Evolutionary conservation across 2,329 filamentous ascomycete genomes (phyloP).

Genomic region (Aspergillus sp.): DNA sequence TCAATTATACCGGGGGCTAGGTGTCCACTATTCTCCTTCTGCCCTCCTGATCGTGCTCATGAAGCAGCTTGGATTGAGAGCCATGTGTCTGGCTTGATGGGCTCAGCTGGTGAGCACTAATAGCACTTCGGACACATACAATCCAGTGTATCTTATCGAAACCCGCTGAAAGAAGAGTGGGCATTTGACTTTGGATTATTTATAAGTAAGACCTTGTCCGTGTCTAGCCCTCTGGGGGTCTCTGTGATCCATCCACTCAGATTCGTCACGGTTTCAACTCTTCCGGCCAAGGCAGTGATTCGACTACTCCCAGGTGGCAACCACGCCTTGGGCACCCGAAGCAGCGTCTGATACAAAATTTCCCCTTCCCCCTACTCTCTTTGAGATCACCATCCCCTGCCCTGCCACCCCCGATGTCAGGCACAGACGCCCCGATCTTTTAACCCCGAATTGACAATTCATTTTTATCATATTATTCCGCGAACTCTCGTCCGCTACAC

Average conservation of each 20-base stretch:
- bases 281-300: not conserved
- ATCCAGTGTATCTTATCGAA: not conserved
- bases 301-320: constrained; percentile 3
- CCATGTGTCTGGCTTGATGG: too few relatives aligned
- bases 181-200: not conserved
- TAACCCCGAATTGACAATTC: not conserved
- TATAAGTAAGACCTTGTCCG: not conserved
- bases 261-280: not conserved
- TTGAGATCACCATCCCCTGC: constrained; percentile 2
- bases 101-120: constrained; percentile 2
- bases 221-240: not conserved
- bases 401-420: not conserved
- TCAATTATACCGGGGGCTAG: constrained; percentile 16
- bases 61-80: constrained; percentile 9
- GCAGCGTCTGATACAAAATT: constrained; percentile 21
- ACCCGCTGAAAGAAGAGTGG: not conserved
- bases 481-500: constrained; percentile 18
- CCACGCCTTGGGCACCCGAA: not conserved
- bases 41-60: constrained; percentile 1
- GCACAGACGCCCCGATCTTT: not conserved
- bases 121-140: not conserved
- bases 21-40: constrained; percentile 15
- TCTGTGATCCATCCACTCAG: constrained; percentile 2
- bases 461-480: constrained; percentile 12
- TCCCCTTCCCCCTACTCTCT: constrained; percentile 9